These are phyloP conservation scores for Suillus tomentosus DNA, from an alignment of 768 basidiomycete genomes.

Conservation along the genomic window DNA sequence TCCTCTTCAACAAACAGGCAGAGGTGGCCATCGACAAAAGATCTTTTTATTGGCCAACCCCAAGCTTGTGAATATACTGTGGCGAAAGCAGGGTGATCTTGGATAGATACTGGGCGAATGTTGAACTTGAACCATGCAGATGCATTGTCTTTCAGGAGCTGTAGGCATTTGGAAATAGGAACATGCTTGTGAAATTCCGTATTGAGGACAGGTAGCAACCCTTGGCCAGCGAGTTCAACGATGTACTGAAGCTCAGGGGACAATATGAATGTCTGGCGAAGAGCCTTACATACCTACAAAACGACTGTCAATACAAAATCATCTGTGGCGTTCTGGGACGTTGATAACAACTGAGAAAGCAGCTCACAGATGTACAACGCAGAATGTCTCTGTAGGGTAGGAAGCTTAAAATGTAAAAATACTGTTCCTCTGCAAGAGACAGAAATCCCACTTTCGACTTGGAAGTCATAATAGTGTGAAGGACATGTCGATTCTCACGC, in stretches of 20 bases:
- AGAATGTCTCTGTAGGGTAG: constrained; percentile 6
- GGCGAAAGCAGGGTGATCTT: too few relatives aligned
- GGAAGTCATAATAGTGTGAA: too few relatives aligned
- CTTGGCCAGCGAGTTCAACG: constrained; percentile 3
- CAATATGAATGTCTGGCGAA: not conserved
- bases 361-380: not conserved
- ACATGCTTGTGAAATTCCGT: not conserved
- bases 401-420: not conserved
- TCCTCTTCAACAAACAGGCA: not conserved
- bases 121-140: constrained; percentile 3
- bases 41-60: too few relatives aligned
- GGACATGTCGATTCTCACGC: too few relatives aligned
- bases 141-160: not conserved
- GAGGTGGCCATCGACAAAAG: not conserved
- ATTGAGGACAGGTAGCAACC: not conserved
- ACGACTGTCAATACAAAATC: not conserved
- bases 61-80: too few relatives aligned
- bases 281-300: not conserved
- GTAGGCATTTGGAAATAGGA: not conserved
- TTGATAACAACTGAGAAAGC: not conserved
- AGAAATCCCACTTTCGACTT: not conserved
- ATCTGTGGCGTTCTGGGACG: too few relatives aligned
- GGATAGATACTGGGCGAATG: not conserved
- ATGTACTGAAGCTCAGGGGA: constrained; percentile 8
- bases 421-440: constrained; percentile 2